Base-by-base conservation (phyloP, 164 flowering plant genomes). In the Pachysandra terminalis region DNA sequence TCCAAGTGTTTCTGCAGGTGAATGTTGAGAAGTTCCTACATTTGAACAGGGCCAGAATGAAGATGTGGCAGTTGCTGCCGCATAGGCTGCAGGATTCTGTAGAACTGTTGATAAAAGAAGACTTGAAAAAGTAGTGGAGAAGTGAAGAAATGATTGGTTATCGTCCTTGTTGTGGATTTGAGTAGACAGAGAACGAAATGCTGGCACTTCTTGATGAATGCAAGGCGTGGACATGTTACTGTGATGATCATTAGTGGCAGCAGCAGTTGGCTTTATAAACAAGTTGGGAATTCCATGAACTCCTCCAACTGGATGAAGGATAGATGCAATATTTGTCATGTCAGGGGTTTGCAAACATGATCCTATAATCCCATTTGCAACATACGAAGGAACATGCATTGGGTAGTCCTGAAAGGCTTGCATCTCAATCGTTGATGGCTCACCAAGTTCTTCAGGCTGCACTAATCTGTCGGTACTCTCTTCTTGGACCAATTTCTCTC, bases 1-100 rank as follows among this genome's bases (percentile, higher is more conserved):
- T 59, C 82, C 87, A 22, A 60, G 59, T 26, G 61, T 26, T 25
- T 79, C 77, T 49, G 76, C 68, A 37, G 81, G 61, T 69, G 86
- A 77, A 66, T 79, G 78, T 63, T 45, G 65, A 54, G 86, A 71
- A 77, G 75, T 70, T 66, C 78, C 92, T 53, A 66, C 55, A 75
- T 77, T 85, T 23, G 79, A 25, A 58, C 68, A 70, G 10, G 95
- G 91, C 90, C 89, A 89, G 68, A 79, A 77, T 14, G 89, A 73
- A 65, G 97, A 90, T 15, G 98, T 87, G 74, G 82, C 77, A 74
- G 83, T 85, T 52, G 98, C 97, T 71, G 93, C 97, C 74, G 95
- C 86, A 83, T 91, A 90, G 22, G 94, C 90, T 55, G 90, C 87
- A 19, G 97, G 97, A 67, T 91, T 95, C 66, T 90, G 96, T 40